Evolutionary conservation across 257 asterid genomes (phyloP).

Genomic region (Paraleonurus japonicus): DNA sequence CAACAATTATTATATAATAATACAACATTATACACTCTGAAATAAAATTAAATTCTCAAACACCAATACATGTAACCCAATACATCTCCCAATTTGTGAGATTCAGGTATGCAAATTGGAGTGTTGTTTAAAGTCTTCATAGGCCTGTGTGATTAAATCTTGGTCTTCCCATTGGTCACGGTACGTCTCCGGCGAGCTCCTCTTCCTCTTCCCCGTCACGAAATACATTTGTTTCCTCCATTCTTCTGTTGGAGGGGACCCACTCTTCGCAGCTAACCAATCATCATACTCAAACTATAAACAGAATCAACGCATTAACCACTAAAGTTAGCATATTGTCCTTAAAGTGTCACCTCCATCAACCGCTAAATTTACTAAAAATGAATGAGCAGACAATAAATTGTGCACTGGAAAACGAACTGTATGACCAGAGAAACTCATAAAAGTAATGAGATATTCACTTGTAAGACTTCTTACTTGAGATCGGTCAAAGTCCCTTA

Average conservation of each 20-base stretch:
- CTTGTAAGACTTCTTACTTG: too few relatives aligned
- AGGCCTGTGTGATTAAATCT: background rate
- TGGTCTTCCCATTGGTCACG: background rate
- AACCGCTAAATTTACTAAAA: background rate
- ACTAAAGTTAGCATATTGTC: background rate
- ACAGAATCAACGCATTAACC: background rate
- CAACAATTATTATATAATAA: too few relatives aligned
- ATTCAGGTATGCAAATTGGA: background rate
- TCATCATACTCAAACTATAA: slow-evolving; percentile 80
- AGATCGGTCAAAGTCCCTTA: background rate
- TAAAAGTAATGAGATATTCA: background rate
- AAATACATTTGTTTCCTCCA: slow-evolving; percentile 83
- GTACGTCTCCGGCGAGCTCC: slow-evolving; percentile 55
- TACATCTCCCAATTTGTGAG: background rate
- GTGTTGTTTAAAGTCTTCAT: background rate
- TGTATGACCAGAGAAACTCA: background rate
- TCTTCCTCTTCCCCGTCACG: slow-evolving; percentile 52
- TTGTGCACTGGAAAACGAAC: background rate
- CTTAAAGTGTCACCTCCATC: too few relatives aligned
- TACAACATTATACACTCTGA: too few relatives aligned
- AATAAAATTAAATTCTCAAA: too few relatives aligned
- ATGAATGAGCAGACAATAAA: background rate
- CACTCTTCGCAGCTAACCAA: slow-evolving; percentile 74
- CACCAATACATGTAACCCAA: background rate
- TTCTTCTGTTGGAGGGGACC: slow-evolving; percentile 51